phyloP scores from a whole-genome alignment of 768 basidiomycete species.

The Dacryopinax spathularia region DNA sequence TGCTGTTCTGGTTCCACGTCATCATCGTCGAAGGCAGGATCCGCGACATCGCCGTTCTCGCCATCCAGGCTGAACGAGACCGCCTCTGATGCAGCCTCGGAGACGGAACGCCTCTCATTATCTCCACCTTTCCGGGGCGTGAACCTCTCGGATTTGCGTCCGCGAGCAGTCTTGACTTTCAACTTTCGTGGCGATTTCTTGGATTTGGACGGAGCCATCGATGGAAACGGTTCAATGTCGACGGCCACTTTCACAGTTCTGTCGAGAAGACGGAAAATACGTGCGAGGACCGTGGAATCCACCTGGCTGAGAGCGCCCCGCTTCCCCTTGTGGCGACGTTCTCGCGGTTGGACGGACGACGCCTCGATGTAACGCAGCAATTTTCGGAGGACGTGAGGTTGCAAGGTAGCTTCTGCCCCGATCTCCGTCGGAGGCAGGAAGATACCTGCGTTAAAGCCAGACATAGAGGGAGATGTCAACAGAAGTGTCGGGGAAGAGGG shows the following conservation, averaged over 20 bases:
- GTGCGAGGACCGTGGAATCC: constrained; percentile 44
- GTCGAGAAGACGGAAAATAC: constrained; percentile 64
- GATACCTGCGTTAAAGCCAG: not conserved
- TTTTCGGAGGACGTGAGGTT: not conserved
- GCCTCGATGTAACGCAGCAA: not conserved
- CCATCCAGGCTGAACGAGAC: constrained; percentile 16
- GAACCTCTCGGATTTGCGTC: not conserved
- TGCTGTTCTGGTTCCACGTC: constrained; percentile 18
- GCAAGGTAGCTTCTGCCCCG: constrained; percentile 41
- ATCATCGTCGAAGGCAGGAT: constrained; percentile 22
- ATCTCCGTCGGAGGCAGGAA: not conserved
- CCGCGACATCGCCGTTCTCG: constrained; percentile 16
- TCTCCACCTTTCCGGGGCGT: not conserved
- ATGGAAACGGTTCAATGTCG: constrained; percentile 55
- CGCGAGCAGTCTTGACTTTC: constrained; percentile 20
- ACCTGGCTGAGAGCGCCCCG: constrained; percentile 53
- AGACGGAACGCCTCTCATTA: constrained; percentile 30
- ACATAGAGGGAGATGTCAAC: not conserved
- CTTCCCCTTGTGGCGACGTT: constrained; percentile 22
- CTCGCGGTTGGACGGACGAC: constrained; percentile 12
- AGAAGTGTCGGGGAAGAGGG: not conserved
- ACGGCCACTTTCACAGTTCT: constrained; percentile 64
- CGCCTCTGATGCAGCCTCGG: constrained; percentile 16
- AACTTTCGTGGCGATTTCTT: constrained; percentile 18
- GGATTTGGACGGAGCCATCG: constrained; percentile 19